Evolutionary conservation across 2,329 filamentous ascomycete species (phyloP).

Genomic region (Botryotinia calthae): DNA sequence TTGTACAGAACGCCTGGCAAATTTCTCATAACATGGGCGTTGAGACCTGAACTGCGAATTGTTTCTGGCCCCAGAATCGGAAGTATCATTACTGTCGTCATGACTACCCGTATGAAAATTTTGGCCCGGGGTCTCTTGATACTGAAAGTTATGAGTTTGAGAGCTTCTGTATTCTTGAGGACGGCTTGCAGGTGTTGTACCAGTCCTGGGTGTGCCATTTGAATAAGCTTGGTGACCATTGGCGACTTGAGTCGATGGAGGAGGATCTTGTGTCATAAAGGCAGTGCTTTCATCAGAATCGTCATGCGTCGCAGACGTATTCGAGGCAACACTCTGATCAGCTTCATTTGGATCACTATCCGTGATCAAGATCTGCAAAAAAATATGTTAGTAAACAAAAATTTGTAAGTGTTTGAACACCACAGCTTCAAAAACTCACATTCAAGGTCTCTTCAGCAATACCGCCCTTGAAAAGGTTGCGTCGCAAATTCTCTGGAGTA

Average conservation of each 20-base stretch:
- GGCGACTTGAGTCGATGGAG: conserved; percentile 23
- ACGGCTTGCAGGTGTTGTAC: conserved; percentile 20
- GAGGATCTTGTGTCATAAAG: conserved; percentile 23
- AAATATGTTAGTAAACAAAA: conserved; percentile 22
- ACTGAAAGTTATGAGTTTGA: conserved; percentile 19
- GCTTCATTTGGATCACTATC: conserved; percentile 27
- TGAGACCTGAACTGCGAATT: conserved; percentile 25
- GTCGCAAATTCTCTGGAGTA: conserved; percentile 41
- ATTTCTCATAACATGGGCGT: conserved; percentile 33
- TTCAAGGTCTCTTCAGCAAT: conserved; percentile 47
- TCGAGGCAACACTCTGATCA: conserved; percentile 23
- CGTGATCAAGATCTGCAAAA: conserved; percentile 33
- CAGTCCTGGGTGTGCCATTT: conserved; percentile 28
- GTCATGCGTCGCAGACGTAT: conserved; percentile 22
- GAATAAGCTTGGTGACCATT: conserved; percentile 31
- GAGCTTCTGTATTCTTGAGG: conserved; percentile 26
- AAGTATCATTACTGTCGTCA: conserved; percentile 29
- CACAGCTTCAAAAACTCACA: conserved; percentile 26
- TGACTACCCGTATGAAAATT: conserved; percentile 25
- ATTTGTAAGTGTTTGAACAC: not conserved
- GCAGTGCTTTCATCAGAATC: conserved; percentile 22
- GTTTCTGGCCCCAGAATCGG: conserved; percentile 30
- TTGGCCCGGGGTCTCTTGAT: conserved; percentile 24
- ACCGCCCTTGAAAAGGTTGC: conserved; percentile 51
- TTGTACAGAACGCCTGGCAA: conserved; percentile 55